These are phyloP conservation scores for Monosporozyma aquatica DNA, from an alignment of 805 yeast genomes.

Conservation along the genomic window DNA sequence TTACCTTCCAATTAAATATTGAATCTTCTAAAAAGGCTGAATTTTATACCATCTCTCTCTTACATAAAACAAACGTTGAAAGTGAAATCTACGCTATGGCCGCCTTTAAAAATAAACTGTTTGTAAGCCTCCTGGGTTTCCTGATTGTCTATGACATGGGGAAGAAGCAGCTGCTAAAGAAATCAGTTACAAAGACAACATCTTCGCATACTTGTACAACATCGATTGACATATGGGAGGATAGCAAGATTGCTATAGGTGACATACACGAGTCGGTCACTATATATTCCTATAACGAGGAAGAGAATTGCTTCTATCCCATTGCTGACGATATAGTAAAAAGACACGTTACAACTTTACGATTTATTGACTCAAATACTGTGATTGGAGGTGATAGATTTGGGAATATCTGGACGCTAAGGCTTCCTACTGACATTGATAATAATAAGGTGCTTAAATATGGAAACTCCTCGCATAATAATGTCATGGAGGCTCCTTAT, in stretches of 20 bases:
- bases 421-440: constrained; percentile 36
- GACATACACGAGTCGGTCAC: constrained; percentile 64
- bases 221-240: constrained; percentile 41
- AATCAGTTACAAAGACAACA: constrained; percentile 40
- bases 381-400: constrained; percentile 79
- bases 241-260: constrained; percentile 55
- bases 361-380: constrained; percentile 64
- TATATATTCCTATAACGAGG: constrained; percentile 43
- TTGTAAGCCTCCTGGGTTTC: constrained; percentile 47
- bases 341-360: constrained; percentile 54
- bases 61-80: constrained; percentile 55
- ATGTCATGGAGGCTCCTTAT: constrained; percentile 32
- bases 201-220: constrained; percentile 42
- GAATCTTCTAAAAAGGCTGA: constrained; percentile 17
- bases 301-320: constrained; percentile 43
- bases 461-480: constrained; percentile 7
- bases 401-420: constrained; percentile 65
- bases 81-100: constrained; percentile 40
- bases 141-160: constrained; percentile 68
- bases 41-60: constrained; percentile 33
- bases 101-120: constrained; percentile 48
- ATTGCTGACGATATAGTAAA: constrained; percentile 62
- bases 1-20: constrained; percentile 13
- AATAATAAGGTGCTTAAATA: constrained; percentile 28
- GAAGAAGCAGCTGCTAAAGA: constrained; percentile 64